Percentiles rank a stretch among this genome's conserved stretches.
Conservation (phyloP, 768 basidiomycete species). For the Leccinum fibrillosum region DNA sequence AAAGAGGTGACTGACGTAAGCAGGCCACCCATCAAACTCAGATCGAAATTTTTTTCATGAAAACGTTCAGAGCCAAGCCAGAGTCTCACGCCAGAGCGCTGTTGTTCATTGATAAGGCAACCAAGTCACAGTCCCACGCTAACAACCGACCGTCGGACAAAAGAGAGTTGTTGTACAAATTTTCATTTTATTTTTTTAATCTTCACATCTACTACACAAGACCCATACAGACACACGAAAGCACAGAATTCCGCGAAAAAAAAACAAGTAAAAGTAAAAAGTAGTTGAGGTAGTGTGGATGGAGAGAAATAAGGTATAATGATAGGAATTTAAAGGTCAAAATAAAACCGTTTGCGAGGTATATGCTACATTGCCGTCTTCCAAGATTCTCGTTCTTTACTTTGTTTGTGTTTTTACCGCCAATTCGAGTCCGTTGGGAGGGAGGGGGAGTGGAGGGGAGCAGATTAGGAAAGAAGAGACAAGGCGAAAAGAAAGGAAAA, state of each 20-base stretch:
- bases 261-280: background rate
- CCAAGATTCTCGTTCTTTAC: slow-evolving; percentile 5
- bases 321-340: slow-evolving; percentile 15
- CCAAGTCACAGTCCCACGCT: too few relatives aligned
- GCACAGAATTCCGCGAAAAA: background rate
- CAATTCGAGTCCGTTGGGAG: background rate
- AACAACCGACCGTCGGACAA: background rate
- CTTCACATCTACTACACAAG: slow-evolving; percentile 18
- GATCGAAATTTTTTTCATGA: background rate
- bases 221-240: background rate
- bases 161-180: slow-evolving; percentile 8
- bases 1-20: background rate
- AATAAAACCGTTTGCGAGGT: slow-evolving; percentile 9
- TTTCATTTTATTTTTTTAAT: background rate
- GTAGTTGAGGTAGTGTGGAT: background rate
- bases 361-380: slow-evolving; percentile 23
- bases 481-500: slow-evolving; percentile 22
- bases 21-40: background rate
- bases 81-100: background rate
- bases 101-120: background rate
- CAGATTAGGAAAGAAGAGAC: background rate
- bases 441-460: background rate
- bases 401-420: slow-evolving; percentile 17
- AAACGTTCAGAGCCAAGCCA: too few relatives aligned
- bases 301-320: slow-evolving; percentile 15